A percentile compares a stretch with the other conserved stretches of the same genome.
Evolutionary conservation across 148 eudicot genomes (phyloP).

Genomic region (Rhododendron henanense): DNA sequence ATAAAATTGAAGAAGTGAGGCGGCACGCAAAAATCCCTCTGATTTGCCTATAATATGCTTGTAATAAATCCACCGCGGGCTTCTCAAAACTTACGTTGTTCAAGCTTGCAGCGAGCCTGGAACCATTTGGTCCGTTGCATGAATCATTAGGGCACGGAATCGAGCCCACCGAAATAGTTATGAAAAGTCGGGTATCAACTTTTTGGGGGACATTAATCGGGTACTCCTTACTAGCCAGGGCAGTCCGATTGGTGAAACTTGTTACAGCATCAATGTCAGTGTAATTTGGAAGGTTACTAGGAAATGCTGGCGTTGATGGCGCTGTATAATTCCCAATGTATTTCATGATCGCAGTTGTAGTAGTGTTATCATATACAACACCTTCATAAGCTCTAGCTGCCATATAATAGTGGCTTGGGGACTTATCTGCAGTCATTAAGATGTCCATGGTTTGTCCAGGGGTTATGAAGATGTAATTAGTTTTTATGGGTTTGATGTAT

Average conservation of each 20-base stretch:
- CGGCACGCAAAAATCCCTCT: slow-evolving; percentile 8
- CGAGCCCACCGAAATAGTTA: slow-evolving; percentile 15
- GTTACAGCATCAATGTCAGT: slow-evolving; percentile 9
- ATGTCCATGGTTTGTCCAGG: slow-evolving; percentile 35
- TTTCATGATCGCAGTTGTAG: slow-evolving; percentile 27
- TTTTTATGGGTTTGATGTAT: slow-evolving; percentile 25
- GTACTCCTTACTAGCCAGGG: slow-evolving; percentile 6
- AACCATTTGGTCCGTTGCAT: slow-evolving; percentile 19
- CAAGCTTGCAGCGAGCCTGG: slow-evolving; percentile 12
- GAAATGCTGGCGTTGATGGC: slow-evolving; percentile 10
- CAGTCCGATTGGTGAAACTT: slow-evolving; percentile 1
- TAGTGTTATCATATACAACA: slow-evolving; percentile 16
- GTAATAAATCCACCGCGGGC: slow-evolving; percentile 14
- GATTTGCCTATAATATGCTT: slow-evolving; percentile 15
- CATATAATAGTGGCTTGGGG: slow-evolving; percentile 22
- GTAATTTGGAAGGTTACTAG: slow-evolving; percentile 15
- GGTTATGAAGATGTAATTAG: slow-evolving; percentile 23
- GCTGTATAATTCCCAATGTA: slow-evolving; percentile 8
- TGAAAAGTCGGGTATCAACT: not conserved
- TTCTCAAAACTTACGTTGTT: slow-evolving; percentile 20
- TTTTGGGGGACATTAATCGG: slow-evolving; percentile 20
- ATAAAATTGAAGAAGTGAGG: slow-evolving; percentile 11
- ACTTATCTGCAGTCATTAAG: slow-evolving; percentile 20
- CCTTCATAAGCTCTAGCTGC: slow-evolving; percentile 19
- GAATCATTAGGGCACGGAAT: slow-evolving; percentile 12